A percentile compares a stretch with the other conserved stretches of the same genome.
phyloP scores from a whole-genome alignment of 139 green algal species.

The Coelastrella sp. region DNA sequence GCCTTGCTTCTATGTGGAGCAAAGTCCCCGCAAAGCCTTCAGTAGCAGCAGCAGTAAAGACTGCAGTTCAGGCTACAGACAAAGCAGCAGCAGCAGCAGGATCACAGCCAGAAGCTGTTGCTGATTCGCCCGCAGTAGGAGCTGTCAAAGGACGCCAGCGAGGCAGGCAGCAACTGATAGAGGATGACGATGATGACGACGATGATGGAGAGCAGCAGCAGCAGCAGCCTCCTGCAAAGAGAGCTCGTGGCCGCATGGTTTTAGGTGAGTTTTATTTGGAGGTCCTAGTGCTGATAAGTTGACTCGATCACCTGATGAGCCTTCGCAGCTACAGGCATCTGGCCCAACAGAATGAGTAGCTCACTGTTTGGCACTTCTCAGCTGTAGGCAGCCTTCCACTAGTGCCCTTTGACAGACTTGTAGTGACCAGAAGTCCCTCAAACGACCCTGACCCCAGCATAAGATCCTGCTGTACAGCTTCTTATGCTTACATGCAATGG shows the following conservation, averaged over 20 bases:
- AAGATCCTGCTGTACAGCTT: no score
- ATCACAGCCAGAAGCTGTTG: neutral
- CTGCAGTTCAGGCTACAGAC: neutral
- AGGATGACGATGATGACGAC: conserved; percentile 17
- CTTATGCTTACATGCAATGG: no score
- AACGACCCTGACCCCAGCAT: no score
- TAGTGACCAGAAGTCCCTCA: no score
- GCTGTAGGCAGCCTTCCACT: no score
- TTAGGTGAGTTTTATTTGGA: neutral
- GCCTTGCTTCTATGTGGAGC: conserved; percentile 15
- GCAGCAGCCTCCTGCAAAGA: conserved; percentile 7
- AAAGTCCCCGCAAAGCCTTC: conserved; percentile 21
- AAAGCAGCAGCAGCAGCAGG: conserved; percentile 24
- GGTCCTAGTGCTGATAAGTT: no score
- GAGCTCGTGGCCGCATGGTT: neutral
- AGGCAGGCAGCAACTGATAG: conserved; percentile 28
- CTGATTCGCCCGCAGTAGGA: neutral
- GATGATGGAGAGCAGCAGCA: conserved; percentile 21
- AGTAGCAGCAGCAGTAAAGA: conserved; percentile 9
- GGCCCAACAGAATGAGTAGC: no score
- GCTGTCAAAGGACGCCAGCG: neutral
- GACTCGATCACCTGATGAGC: no score
- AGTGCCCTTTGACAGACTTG: no score
- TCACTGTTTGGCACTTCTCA: no score
- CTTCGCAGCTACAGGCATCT: no score